Base-by-base conservation (phyloP, 805 yeast species). In the Wickerhamiella nectarea region DNA sequence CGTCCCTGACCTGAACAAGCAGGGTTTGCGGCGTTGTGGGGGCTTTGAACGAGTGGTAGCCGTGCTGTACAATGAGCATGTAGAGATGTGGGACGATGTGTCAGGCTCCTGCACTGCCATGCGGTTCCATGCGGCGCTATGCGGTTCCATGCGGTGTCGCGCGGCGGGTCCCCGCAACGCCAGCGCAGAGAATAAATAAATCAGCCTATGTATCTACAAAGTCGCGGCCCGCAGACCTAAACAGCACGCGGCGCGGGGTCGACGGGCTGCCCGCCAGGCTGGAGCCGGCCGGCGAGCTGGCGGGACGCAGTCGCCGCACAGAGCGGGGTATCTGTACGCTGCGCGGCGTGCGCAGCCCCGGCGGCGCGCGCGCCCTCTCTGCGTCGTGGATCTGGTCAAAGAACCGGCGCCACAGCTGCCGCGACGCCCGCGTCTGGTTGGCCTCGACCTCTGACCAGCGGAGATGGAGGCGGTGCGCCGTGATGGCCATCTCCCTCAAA, bases 1-100 rank as follows among this genome's bases (percentile, higher is more conserved):
- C 29, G 42, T 49, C 51, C 11, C 55, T 43, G 8, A 52, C 47
- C 20, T 46, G 41, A 17, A 43, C 41, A 6, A 53, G 43, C 12
- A 34, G 38, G n/a, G 43, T 40, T 17, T 26, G 22, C 7, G 43
- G 43, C 8, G 36, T 39, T 31, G 42, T 39, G 20, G 33, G 22
- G 4, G 36, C 42, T 26, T 39, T 39, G 15, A 28, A 39, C 22
- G 42, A 31, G 19, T 35, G 36, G 36, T 29, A 31, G 6, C 33
- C 33, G 29, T 39, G 18, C 15, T 39, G 36, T 14, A 39, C 36
- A 9, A 15, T 29, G 34, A 39, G 42, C 42, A 39, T 38, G 11
- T 36, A 11, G 24, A 10, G 11, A 19, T 21, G 20, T 8, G 35
- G 35, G 20, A 6, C 17, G 35, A 19, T 28, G n/a, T 11, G 19